Base-by-base conservation (phyloP, 176 grass and related monocot species). In the Dactylis glomerata region DNA sequence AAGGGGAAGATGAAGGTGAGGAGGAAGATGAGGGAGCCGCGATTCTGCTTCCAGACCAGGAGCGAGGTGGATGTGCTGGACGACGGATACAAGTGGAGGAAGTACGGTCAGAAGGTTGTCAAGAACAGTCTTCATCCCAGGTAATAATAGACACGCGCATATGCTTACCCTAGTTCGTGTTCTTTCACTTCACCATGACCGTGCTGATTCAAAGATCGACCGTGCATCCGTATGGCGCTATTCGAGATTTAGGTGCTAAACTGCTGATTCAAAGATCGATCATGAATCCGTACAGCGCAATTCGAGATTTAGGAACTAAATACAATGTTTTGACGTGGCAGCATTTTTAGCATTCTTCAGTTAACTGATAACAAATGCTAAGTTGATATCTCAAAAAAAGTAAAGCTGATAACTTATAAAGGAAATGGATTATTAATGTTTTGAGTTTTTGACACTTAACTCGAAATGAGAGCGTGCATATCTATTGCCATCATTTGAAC, bases 1-100 rank as follows among this genome's bases (percentile, higher is more conserved):
- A 90, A 92, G 82, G 87, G 92, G 27, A 89, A 89, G 85, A 82
- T 92, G 87, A 94, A 94, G 79, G 87, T 81, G 59, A 88, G 92
- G 75, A 88, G 92, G 82, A 94, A 94, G 85, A 94, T 92, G 90
- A 92, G 92, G 50, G 92, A 94, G 62, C 92, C 92, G 28, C 91
- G 92, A 69, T 94, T 94, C 74, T 94, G 90, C 92, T 94, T 94
- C 87, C 92, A 94, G 72, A 94, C 92, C 41, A 94, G 92, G 83
- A 94, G 92, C 77, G 90, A 94, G 61, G 87, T 94, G n/a, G 90
- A 94, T 83, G 90, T 94, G 8, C 70, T 94, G 37, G 92, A 94
- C 73, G 92, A 94, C 50, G 92, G 92, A n/a, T 94, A 94, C 90
- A 94, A 92, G 75, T 94, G 92, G 92, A 86, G 92, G 68, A 94